Conservation (phyloP, 441 rosid genomes). For the Populus trichocarpa region DNA sequence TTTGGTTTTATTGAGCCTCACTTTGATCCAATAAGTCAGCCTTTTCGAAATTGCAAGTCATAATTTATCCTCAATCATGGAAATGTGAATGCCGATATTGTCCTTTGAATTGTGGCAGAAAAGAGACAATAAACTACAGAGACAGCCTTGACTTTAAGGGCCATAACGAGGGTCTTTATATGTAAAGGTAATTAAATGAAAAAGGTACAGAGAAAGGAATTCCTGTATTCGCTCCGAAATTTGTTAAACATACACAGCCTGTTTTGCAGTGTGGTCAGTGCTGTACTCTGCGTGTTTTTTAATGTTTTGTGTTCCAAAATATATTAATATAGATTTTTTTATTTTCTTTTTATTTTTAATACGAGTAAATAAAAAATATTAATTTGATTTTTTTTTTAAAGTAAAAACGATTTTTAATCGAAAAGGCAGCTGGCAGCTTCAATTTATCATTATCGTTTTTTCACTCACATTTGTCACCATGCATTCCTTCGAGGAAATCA, state of each 20-base stretch:
- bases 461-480: too few species aligned
- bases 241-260: not conserved
- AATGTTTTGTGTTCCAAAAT: too few species aligned
- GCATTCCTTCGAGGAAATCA: too few species aligned
- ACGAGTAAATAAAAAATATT: too few species aligned
- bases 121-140: not conserved
- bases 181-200: not conserved
- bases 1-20: conserved; percentile 2
- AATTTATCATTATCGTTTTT: too few species aligned
- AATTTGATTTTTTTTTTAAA: too few species aligned
- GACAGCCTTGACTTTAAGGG: conserved; percentile 8
- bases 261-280: too few species aligned
- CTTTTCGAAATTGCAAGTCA: conserved; percentile 10
- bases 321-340: too few species aligned
- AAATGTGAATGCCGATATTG: not conserved
- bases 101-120: not conserved
- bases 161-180: conserved; percentile 6
- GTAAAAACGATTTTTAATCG: too few species aligned
- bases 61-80: conserved; percentile 21
- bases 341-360: too few species aligned
- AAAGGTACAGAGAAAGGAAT: not conserved
- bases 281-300: too few species aligned
- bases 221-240: conserved; percentile 25
- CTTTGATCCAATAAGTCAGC: conserved; percentile 16
- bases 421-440: too few species aligned